phyloP scores from a whole-genome alignment of 495 filamentous ascomycete species.

The Aspergillus affinis region DNA sequence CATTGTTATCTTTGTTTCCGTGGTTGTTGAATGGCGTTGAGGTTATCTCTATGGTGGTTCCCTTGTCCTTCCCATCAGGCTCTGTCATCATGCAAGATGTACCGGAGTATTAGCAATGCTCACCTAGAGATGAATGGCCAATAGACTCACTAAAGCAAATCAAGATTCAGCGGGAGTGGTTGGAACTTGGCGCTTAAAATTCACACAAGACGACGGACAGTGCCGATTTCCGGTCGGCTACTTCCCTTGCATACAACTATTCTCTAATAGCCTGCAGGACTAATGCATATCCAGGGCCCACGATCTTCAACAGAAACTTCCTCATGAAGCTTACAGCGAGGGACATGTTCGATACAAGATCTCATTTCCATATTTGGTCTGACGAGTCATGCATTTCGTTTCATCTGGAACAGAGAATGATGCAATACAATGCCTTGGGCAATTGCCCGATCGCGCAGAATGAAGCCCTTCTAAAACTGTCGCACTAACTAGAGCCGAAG shows the following conservation, averaged over 20 bases:
- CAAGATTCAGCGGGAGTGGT: not conserved
- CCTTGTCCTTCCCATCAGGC: not conserved
- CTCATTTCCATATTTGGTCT: too few relatives aligned
- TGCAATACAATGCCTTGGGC: too few relatives aligned
- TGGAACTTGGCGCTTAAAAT: too few relatives aligned
- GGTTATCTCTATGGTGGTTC: not conserved
- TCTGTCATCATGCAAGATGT: not conserved
- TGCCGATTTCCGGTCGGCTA: too few relatives aligned
- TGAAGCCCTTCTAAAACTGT: too few relatives aligned
- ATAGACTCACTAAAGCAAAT: not conserved
- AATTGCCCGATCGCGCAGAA: too few relatives aligned
- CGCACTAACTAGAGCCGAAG: conserved; percentile 2
- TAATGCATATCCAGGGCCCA: not conserved
- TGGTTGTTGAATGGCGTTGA: not conserved
- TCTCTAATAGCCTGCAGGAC: too few relatives aligned
- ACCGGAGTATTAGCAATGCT: not conserved
- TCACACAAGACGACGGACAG: not conserved
- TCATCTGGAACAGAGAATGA: too few relatives aligned
- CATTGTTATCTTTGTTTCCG: not conserved
- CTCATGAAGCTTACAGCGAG: too few relatives aligned
- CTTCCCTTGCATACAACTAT: not conserved
- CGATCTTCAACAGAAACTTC: not conserved
- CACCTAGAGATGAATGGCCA: too few relatives aligned
- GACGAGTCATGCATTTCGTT: too few relatives aligned
- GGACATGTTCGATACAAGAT: too few relatives aligned